Conservation (phyloP, 768 basidiomycete species). For the Collybiopsis luxurians region DNA sequence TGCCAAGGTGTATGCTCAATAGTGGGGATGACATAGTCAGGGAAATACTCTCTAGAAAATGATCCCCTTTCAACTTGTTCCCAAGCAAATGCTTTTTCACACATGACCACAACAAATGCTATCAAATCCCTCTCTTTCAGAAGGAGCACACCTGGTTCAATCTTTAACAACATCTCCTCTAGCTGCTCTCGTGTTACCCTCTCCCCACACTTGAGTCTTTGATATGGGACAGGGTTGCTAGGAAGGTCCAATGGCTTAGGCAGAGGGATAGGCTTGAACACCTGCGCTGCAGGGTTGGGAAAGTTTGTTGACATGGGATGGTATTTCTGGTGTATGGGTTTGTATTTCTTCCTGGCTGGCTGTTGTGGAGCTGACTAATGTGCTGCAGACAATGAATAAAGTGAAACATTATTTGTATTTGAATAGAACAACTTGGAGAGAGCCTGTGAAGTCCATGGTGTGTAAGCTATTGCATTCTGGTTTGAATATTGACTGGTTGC, state of each 20-base stretch:
- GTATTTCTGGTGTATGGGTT: conserved; percentile 24
- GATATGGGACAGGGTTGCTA: conserved; percentile 8
- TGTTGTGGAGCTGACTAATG: too few relatives aligned
- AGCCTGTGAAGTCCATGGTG: too few relatives aligned
- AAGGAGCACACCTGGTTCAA: conserved; percentile 10
- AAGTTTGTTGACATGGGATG: conserved; percentile 23
- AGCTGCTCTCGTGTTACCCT: conserved; percentile 13
- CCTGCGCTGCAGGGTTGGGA: conserved; percentile 16
- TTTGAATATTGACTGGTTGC: too few relatives aligned
- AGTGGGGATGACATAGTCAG: conserved; percentile 27
- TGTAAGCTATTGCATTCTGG: too few relatives aligned
- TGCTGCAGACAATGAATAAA: too few relatives aligned
- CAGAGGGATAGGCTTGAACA: conserved; percentile 11
- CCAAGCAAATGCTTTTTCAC: conserved; percentile 20
- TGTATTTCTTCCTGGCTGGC: too few relatives aligned
- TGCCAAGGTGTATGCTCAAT: conserved; percentile 33
- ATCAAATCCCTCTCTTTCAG: conserved; percentile 14
- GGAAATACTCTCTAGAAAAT: conserved; percentile 27
- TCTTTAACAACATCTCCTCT: conserved; percentile 13
- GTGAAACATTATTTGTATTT: too few relatives aligned
- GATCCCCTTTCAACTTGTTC: conserved; percentile 25
- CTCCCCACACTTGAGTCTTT: neutral
- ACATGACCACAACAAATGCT: conserved; percentile 7
- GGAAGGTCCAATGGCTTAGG: conserved; percentile 7
- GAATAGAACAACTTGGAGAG: too few relatives aligned